A percentile compares a stretch with the other conserved stretches of the same genome.
These are phyloP conservation scores for Cicer cuneatum DNA, from an alignment of 306 rosid genomes.

Conservation along the genomic window DNA sequence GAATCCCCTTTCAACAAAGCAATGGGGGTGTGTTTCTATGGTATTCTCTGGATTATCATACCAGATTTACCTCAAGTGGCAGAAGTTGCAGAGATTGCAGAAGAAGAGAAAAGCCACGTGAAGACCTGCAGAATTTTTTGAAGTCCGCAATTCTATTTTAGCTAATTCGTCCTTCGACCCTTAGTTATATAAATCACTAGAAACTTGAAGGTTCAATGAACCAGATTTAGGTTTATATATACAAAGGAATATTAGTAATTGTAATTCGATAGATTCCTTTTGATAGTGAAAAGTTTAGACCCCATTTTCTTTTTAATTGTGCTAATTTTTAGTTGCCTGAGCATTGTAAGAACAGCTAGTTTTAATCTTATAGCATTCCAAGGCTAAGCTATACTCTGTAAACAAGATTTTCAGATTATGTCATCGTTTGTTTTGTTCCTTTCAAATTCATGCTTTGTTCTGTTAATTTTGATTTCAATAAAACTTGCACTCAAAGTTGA, in stretches of 20 bases:
- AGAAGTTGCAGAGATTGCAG: slow-evolving; percentile 75
- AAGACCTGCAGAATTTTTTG: slow-evolving; percentile 57
- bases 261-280: slow-evolving; percentile 52
- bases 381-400: slow-evolving; percentile 35
- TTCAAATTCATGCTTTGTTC: not conserved
- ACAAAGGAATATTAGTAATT: slow-evolving; percentile 48
- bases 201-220: slow-evolving; percentile 43
- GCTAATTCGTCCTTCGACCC: slow-evolving; percentile 20
- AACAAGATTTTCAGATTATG: slow-evolving; percentile 35
- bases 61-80: slow-evolving; percentile 96
- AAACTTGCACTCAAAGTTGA: slow-evolving; percentile 3
- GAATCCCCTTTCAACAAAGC: slow-evolving; percentile 87
- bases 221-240: slow-evolving; percentile 47
- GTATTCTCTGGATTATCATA: slow-evolving; percentile 94
- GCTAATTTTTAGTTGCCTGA: slow-evolving; percentile 7
- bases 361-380: slow-evolving; percentile 26
- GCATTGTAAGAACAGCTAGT: slow-evolving; percentile 29
- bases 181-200: slow-evolving; percentile 25
- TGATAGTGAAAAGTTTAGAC: slow-evolving; percentile 26
- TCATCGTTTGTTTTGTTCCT: not conserved
- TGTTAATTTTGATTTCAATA: not conserved
- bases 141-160: slow-evolving; percentile 34
- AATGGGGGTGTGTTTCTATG: slow-evolving; percentile 90
- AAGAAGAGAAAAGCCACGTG: slow-evolving; percentile 81
- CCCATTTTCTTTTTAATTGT: slow-evolving; percentile 32